Evolutionary conservation across 2,329 filamentous ascomycete genomes (phyloP).

Genomic region (Neopestalotiopsis clavispora): DNA sequence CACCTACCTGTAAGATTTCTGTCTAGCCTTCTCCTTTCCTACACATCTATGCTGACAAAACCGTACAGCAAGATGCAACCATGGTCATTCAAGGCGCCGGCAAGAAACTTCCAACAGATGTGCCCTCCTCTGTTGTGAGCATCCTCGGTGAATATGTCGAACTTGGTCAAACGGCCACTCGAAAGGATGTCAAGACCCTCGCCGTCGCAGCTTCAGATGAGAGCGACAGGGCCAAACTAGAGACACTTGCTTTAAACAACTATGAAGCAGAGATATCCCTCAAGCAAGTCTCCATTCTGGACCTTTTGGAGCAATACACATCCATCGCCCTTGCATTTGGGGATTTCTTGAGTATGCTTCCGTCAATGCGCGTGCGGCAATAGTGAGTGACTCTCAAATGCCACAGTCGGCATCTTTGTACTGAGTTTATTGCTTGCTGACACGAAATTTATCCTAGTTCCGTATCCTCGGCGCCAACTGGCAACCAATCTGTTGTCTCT

Average conservation of each 20-base stretch:
- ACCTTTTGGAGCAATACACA: constrained; percentile 70
- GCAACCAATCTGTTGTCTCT: constrained; percentile 59
- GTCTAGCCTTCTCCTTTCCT: not conserved
- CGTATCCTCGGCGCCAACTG: constrained; percentile 75
- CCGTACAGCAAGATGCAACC: constrained; percentile 62
- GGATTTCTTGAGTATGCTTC: constrained; percentile 72
- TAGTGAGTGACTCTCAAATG: constrained; percentile 61
- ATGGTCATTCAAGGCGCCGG: constrained; percentile 63
- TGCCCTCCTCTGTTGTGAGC: constrained; percentile 64
- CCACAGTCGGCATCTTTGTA: constrained; percentile 30
- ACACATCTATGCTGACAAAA: no score
- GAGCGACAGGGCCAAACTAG: constrained; percentile 43
- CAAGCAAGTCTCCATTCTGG: constrained; percentile 69
- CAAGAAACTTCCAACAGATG: constrained; percentile 58
- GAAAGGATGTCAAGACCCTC: constrained; percentile 51
- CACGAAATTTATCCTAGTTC: constrained; percentile 45
- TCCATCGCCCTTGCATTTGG: constrained; percentile 65
- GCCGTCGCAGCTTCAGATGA: constrained; percentile 32
- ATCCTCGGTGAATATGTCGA: constrained; percentile 76
- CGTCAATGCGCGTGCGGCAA: constrained; percentile 78
- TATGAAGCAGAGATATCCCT: constrained; percentile 54
- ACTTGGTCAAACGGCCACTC: constrained; percentile 73
- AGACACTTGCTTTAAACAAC: constrained; percentile 48
- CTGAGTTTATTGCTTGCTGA: not conserved
- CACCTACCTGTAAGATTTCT: constrained; percentile 50